Conservation (phyloP, 163 green algal genomes). For the Volvox carteri region DNA sequence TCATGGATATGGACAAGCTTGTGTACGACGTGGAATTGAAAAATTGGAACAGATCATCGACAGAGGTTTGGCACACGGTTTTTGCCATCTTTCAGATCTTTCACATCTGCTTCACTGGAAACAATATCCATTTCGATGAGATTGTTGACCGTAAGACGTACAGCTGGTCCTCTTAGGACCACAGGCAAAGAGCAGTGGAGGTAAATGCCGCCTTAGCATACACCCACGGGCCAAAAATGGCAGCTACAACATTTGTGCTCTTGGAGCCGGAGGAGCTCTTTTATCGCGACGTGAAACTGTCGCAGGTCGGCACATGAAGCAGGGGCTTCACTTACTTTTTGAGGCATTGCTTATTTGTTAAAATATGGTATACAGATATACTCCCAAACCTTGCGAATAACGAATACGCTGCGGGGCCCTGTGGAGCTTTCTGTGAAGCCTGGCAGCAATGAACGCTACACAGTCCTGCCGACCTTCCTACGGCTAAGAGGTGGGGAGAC, state of each 20-base stretch:
- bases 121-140: neutral
- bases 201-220: neutral
- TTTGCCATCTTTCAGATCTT: neutral
- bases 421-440: conserved; percentile 79
- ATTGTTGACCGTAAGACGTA: too few species aligned
- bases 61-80: neutral
- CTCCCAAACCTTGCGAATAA: conserved; percentile 71
- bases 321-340: too few species aligned
- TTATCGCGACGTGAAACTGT: conserved; percentile 51
- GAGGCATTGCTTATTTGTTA: neutral
- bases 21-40: neutral
- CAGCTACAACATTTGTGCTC: conserved; percentile 19
- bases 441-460: conserved; percentile 79
- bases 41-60: neutral
- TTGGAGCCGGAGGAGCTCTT: conserved; percentile 64
- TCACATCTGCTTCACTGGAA: neutral
- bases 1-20: too few species aligned
- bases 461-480: conserved; percentile 67
- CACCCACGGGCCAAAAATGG: neutral
- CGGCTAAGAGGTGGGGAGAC: conserved; percentile 69
- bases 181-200: neutral
- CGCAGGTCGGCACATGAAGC: conserved; percentile 44
- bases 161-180: neutral
- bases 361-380: conserved; percentile 68
- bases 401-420: conserved; percentile 73